Evolutionary conservation across 2,329 filamentous ascomycete genomes (phyloP).

Genomic region (Amauroascus verrucosus): DNA sequence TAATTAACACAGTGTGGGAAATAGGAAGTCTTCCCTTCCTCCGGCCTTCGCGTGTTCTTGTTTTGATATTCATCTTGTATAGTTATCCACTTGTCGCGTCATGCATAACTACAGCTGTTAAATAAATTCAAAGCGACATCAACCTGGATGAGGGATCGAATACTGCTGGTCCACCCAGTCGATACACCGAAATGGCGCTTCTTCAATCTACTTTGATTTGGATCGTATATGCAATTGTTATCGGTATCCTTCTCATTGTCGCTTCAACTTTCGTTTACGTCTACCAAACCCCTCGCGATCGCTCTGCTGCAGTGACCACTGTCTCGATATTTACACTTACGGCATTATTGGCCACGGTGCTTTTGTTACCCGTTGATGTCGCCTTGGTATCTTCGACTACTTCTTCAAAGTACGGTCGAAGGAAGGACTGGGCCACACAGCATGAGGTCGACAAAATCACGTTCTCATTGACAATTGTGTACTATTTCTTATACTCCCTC

Average conservation of each 20-base stretch:
- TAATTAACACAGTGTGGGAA: background rate
- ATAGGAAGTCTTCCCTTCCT: background rate
- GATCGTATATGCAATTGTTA: conserved; percentile 79
- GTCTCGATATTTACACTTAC: conserved; percentile 83
- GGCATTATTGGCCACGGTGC: conserved; percentile 76
- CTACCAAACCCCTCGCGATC: conserved; percentile 81
- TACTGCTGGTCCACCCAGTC: background rate
- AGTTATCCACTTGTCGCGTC: background rate
- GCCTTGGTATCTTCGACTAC: conserved; percentile 86
- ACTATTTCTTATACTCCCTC: conserved; percentile 85
- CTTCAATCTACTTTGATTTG: conserved; percentile 88
- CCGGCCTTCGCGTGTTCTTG: background rate
- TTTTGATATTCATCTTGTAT: background rate
- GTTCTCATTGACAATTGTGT: conserved; percentile 72
- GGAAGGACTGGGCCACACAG: conserved; percentile 92
- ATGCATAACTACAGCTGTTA: background rate
- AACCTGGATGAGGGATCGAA: background rate
- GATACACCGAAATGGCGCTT: conserved; percentile 45
- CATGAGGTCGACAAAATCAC: conserved; percentile 68
- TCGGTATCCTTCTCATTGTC: conserved; percentile 64
- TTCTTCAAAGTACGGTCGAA: conserved; percentile 61
- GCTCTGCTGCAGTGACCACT: conserved; percentile 68
- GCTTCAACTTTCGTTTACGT: conserved; percentile 79
- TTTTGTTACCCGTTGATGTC: conserved; percentile 89
- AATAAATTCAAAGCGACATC: background rate